These are phyloP conservation scores for Paraurostyla sp. DNA, from an alignment of 73 alveolate species.

Conservation along the genomic window DNA sequence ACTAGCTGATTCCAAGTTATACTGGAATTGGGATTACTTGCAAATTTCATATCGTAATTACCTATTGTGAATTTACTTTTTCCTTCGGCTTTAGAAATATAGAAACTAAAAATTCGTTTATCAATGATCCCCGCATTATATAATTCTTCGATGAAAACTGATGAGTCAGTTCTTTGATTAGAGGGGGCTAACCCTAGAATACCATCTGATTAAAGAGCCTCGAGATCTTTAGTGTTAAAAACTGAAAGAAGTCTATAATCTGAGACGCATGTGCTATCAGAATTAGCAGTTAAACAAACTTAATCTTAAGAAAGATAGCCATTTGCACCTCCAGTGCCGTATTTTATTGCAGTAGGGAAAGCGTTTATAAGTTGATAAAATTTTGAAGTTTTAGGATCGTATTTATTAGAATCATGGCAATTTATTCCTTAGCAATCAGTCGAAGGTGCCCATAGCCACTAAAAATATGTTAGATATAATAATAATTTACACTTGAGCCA, in stretches of 20 bases:
- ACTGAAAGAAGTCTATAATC: background rate
- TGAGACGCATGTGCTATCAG: background rate
- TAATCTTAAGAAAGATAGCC: slow-evolving; percentile 32
- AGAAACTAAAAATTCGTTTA: slow-evolving; percentile 18
- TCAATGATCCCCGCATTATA: background rate
- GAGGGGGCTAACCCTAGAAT: slow-evolving; percentile 63
- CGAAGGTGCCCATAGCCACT: slow-evolving; percentile 52
- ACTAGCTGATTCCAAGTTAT: slow-evolving; percentile 12
- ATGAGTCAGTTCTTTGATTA: slow-evolving; percentile 10
- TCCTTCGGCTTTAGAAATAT: background rate
- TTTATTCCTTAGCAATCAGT: background rate
- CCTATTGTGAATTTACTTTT: background rate
- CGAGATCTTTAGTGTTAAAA: background rate
- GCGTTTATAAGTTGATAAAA: background rate
- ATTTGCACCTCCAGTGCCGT: slow-evolving; percentile 31
- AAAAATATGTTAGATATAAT: background rate
- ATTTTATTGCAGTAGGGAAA: background rate
- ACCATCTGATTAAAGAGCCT: slow-evolving; percentile 56
- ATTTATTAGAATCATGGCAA: background rate
- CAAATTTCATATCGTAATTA: background rate
- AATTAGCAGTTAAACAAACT: slow-evolving; percentile 12
- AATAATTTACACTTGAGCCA: slow-evolving; percentile 75
- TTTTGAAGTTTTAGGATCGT: background rate
- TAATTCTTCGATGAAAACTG: background rate
- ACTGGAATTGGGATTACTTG: background rate